Evolutionary conservation across 2,329 filamentous ascomycete genomes (phyloP).

Genomic region (Verticillium alfalfae): DNA sequence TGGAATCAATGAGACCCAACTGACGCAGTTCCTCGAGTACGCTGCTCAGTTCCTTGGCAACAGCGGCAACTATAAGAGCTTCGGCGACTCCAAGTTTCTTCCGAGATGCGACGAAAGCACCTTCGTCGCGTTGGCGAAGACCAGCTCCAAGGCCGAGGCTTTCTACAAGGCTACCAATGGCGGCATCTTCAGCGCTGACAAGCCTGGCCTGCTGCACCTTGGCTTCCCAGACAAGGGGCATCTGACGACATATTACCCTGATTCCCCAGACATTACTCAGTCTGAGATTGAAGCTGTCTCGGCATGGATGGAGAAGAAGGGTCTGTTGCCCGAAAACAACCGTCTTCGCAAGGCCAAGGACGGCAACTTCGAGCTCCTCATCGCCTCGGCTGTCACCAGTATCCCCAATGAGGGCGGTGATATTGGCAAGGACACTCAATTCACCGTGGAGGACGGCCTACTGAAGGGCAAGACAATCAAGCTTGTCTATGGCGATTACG

Average conservation of each 20-base stretch:
- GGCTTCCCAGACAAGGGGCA: constrained; percentile 71
- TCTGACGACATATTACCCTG: constrained; percentile 77
- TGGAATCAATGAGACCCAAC: constrained; percentile 56
- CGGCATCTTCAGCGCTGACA: constrained; percentile 64
- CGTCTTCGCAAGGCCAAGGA: constrained; percentile 61
- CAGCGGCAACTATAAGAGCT: constrained; percentile 80
- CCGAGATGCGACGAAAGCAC: constrained; percentile 61
- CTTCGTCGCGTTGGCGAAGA: constrained; percentile 59
- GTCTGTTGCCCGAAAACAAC: constrained; percentile 71
- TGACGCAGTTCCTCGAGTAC: constrained; percentile 70
- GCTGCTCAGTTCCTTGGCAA: constrained; percentile 75
- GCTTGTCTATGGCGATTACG: constrained; percentile 70
- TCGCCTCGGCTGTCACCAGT: constrained; percentile 60
- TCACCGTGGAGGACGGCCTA: constrained; percentile 51
- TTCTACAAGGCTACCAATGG: constrained; percentile 65
- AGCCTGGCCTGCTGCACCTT: constrained; percentile 64
- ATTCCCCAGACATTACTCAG: constrained; percentile 68
- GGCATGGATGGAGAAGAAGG: constrained; percentile 67
- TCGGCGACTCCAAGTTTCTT: constrained; percentile 80
- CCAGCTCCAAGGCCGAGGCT: constrained; percentile 53
- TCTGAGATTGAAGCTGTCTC: constrained; percentile 68
- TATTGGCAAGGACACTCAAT: constrained; percentile 59
- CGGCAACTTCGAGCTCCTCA: constrained; percentile 65
- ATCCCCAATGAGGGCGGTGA: constrained; percentile 61
- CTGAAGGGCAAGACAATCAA: constrained; percentile 64